A percentile compares a stretch with the other conserved stretches of the same genome.
These are phyloP conservation scores for Arctostaphylos glauca DNA, from an alignment of 148 eudicot genomes.

Conservation along the genomic window DNA sequence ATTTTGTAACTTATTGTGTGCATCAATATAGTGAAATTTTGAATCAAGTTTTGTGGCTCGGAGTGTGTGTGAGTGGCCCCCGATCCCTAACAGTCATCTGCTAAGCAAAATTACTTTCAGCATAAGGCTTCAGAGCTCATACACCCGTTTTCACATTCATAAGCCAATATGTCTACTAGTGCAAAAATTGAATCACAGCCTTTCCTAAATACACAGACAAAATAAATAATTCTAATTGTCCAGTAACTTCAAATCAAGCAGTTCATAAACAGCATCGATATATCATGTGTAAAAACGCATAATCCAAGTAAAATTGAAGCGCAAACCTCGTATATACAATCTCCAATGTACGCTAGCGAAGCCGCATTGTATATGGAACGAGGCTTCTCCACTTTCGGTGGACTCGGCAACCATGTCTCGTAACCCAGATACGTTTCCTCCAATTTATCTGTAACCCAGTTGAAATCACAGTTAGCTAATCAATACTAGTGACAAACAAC, in stretches of 20 bases:
- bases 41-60: too few relatives aligned
- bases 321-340: constrained; percentile 74
- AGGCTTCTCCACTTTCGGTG: constrained; percentile 81
- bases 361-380: constrained; percentile 81
- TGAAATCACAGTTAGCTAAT: neutral
- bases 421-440: constrained; percentile 63
- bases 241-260: constrained; percentile 6
- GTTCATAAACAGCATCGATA: too few relatives aligned
- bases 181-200: constrained; percentile 3
- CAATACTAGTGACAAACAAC: neutral
- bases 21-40: too few relatives aligned
- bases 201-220: neutral
- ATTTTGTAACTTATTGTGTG: too few relatives aligned
- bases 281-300: neutral
- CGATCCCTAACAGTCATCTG: too few relatives aligned
- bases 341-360: constrained; percentile 79
- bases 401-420: constrained; percentile 73
- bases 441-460: constrained; percentile 23
- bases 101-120: too few relatives aligned
- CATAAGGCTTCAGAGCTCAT: neutral
- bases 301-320: neutral
- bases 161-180: neutral
- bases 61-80: too few relatives aligned
- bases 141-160: neutral
- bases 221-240: neutral